Base-by-base conservation (phyloP, 2,329 filamentous ascomycete genomes). In the Cladosporium austrohemisphaericum region DNA sequence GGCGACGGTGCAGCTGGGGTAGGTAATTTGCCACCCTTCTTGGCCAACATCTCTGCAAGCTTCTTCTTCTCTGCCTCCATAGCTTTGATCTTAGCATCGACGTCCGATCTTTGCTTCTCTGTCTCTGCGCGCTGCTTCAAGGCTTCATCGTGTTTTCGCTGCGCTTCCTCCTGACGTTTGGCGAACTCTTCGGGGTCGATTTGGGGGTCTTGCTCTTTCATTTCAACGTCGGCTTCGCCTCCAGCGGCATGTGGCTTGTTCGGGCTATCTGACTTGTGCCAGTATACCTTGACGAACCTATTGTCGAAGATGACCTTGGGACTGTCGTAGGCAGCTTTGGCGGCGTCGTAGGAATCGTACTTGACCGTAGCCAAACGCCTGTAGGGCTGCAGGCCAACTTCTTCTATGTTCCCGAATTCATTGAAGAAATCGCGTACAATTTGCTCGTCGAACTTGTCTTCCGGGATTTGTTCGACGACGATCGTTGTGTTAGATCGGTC, bases 251-350 rank as follows among this genome's bases (percentile, higher is more conserved):
- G 41, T 3, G 32, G 44, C 33, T 38, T 47, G 28, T 53, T 52
- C 5, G 49, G 45, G 19, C 54, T 58, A 13, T 68, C 67, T 4
- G 74, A 68, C 57, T 81, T 84, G 62, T 81, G 77, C 87, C 87
- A 92, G 60, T 85, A 90, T 0, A 92, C 84, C 60, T 89, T 91
- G 41, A 93, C 88, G 58, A 93, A 93, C 9, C 88, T 77, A 58
- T 92, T 93, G 60, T 91, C 85, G 61, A 92, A 93, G 36, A 93
- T 84, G 38, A 83, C 84, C 61, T 89, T 89, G 0, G 88, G 87
- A 7, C 85, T 90, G 38, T 78, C 77, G 64, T 88, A 89, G 2
- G 88, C 88, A 13, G 79, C 77, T 52, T 82, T 79, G 11, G 88
- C 88, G 11, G 80, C 70, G 5, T 76, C 75, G 76, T 84, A 86